A percentile compares a stretch with the other conserved stretches of the same genome.
Evolutionary conservation across 768 basidiomycete genomes (phyloP).

Genomic region (Agaricus blazei): DNA sequence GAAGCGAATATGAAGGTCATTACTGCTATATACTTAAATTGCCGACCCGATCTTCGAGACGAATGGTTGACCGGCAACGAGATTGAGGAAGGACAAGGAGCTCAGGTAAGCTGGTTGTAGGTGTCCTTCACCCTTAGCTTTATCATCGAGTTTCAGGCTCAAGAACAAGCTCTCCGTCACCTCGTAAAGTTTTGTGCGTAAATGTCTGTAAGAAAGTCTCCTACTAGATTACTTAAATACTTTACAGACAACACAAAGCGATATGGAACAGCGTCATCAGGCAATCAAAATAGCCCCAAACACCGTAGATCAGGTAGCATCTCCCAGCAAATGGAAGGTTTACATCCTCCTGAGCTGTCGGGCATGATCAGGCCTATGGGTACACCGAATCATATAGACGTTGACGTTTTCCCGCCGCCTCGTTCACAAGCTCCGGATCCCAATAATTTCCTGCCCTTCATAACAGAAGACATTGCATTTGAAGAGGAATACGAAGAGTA

Average conservation of each 20-base stretch:
- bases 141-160: slow-evolving; percentile 49
- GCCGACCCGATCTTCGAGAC: slow-evolving; percentile 92
- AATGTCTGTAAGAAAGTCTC: not conserved
- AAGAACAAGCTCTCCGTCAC: slow-evolving; percentile 91
- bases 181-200: slow-evolving; percentile 92
- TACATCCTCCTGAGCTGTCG: slow-evolving; percentile 67
- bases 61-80: slow-evolving; percentile 96
- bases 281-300: slow-evolving; percentile 44
- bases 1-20: slow-evolving; percentile 99
- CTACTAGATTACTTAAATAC: not conserved
- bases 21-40: slow-evolving; percentile 96
- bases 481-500: slow-evolving; percentile 98
- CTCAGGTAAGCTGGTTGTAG: slow-evolving; percentile 51
- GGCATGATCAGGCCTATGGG: slow-evolving; percentile 70
- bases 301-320: slow-evolving; percentile 83
- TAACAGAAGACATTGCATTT: slow-evolving; percentile 89
- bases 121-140: not conserved
- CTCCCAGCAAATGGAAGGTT: slow-evolving; percentile 75
- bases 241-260: slow-evolving; percentile 81
- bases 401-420: slow-evolving; percentile 93
- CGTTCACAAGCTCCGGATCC: slow-evolving; percentile 83
- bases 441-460: slow-evolving; percentile 83
- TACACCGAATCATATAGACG: slow-evolving; percentile 73
- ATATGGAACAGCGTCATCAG: slow-evolving; percentile 61
- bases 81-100: slow-evolving; percentile 87